Evolutionary conservation across 164 flowering plant genomes (phyloP).

Genomic region (Magnolia kwangsiensis): DNA sequence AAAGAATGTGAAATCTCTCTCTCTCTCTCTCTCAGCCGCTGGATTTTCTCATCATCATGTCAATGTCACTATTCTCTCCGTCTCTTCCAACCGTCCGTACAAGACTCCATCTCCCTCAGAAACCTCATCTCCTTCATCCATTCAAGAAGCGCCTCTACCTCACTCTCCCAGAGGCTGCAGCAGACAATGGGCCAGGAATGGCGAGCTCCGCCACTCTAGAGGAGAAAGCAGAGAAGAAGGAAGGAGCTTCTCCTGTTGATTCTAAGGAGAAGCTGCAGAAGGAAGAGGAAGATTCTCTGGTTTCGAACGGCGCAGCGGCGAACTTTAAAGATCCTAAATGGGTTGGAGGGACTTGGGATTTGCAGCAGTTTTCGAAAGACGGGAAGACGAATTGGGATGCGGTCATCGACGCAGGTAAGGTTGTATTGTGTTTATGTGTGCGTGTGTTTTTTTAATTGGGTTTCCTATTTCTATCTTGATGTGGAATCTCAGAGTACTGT

Average conservation of each 20-base stretch:
- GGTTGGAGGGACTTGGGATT: constrained; percentile 91
- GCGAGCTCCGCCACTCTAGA: constrained; percentile 32
- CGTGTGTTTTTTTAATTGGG: not conserved
- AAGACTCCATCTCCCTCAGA: constrained; percentile 31
- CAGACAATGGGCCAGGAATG: constrained; percentile 58
- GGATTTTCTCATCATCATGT: not conserved
- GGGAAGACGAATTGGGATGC: constrained; percentile 89
- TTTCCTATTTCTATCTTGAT: too few species aligned
- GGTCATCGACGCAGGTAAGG: constrained; percentile 87
- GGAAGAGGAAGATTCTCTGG: constrained; percentile 25
- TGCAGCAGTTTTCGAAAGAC: constrained; percentile 73
- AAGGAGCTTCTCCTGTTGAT: not conserved
- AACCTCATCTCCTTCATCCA: constrained; percentile 21
- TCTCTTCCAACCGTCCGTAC: constrained; percentile 2
- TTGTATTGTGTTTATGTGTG: not conserved
- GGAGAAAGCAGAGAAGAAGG: not conserved
- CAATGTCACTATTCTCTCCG: not conserved
- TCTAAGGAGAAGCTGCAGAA: constrained; percentile 17
- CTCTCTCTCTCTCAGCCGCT: constrained; percentile 18
- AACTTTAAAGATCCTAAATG: constrained; percentile 65
- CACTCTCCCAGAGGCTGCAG: constrained; percentile 17
- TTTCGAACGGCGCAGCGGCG: constrained; percentile 31
- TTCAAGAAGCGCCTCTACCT: constrained; percentile 20
- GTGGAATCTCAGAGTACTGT: not conserved
- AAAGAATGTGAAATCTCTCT: constrained; percentile 9